Evolutionary conservation across 192 early-diverging fungal genomes (phyloP).

Genomic region (Geranomyces michiganensis): DNA sequence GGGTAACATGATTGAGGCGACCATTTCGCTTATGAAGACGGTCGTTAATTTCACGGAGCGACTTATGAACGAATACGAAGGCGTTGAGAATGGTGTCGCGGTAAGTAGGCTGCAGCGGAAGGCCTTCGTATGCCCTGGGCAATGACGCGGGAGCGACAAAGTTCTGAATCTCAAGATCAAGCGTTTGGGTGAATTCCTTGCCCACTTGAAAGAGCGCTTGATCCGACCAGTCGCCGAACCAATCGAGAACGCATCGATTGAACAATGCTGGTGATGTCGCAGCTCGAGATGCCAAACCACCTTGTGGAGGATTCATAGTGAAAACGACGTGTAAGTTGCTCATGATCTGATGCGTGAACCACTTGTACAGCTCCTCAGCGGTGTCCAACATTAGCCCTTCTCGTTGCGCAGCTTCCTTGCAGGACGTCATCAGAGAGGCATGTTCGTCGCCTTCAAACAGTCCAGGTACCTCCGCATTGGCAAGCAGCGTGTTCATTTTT

Average conservation of each 20-base stretch:
- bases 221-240: slow-evolving; percentile 99
- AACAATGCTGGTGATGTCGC: slow-evolving; percentile 99
- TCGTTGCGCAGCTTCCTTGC: slow-evolving; percentile 90
- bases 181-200: slow-evolving; percentile 86
- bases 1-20: slow-evolving; percentile 85
- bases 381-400: slow-evolving; percentile 95
- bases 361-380: slow-evolving; percentile 92
- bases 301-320: slow-evolving; percentile 99
- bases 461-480: slow-evolving; percentile 98
- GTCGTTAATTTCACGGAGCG: slow-evolving; percentile 83
- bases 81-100: slow-evolving; percentile 88
- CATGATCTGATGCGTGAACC: slow-evolving; percentile 97
- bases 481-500: slow-evolving; percentile 99
- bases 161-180: slow-evolving; percentile 80
- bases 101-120: slow-evolving; percentile 72
- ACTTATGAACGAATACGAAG: slow-evolving; percentile 91
- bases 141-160: slow-evolving; percentile 73
- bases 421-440: slow-evolving; percentile 88
- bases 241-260: slow-evolving; percentile 99
- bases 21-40: slow-evolving; percentile 82
- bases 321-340: slow-evolving; percentile 98
- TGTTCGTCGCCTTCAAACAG: slow-evolving; percentile 99
- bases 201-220: slow-evolving; percentile 99
- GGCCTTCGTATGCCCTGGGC: slow-evolving; percentile 73
- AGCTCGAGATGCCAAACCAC: slow-evolving; percentile 85